Conservation (phyloP, 2,329 filamentous ascomycete genomes). For the Pyrenophora teres region DNA sequence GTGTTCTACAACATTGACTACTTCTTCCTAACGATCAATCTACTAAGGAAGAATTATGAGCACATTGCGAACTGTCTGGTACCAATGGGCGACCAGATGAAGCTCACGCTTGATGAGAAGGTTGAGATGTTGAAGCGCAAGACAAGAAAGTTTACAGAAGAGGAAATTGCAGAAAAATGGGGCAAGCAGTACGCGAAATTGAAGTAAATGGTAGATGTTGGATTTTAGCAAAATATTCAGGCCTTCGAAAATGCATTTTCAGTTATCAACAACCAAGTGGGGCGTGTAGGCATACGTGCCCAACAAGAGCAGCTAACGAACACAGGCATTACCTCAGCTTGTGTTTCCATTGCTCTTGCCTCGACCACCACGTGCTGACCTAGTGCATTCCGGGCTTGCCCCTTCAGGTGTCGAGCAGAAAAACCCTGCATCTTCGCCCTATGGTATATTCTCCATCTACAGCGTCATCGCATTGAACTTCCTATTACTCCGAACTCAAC, state of each 20-base stretch:
- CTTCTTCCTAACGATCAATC: conserved; percentile 71
- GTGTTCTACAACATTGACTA: conserved; percentile 85
- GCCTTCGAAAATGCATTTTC: no score
- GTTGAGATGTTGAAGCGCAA: conserved; percentile 66
- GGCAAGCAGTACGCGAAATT: conserved; percentile 40
- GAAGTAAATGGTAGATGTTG: conserved; percentile 19
- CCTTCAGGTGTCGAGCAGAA: background rate
- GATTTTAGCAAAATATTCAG: background rate
- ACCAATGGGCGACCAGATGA: conserved; percentile 73
- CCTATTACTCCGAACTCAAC: conserved; percentile 4
- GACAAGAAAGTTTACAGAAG: conserved; percentile 68
- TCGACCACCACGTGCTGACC: background rate
- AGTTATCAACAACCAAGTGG: background rate
- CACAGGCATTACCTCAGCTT: no score
- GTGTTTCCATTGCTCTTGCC: background rate
- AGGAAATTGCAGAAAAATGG: conserved; percentile 67
- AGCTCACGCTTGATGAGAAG: conserved; percentile 67
- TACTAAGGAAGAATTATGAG: conserved; percentile 73
- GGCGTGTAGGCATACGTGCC: background rate
- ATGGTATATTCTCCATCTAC: background rate
- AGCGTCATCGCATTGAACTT: background rate
- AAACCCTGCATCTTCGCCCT: background rate
- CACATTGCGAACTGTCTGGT: conserved; percentile 72
- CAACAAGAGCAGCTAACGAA: background rate
- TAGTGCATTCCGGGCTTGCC: background rate